Evolutionary conservation across 169 alveolate genomes (phyloP), one percentile per base, ranked within the genome.

Genomic region (Plasmodium ovale): DNA sequence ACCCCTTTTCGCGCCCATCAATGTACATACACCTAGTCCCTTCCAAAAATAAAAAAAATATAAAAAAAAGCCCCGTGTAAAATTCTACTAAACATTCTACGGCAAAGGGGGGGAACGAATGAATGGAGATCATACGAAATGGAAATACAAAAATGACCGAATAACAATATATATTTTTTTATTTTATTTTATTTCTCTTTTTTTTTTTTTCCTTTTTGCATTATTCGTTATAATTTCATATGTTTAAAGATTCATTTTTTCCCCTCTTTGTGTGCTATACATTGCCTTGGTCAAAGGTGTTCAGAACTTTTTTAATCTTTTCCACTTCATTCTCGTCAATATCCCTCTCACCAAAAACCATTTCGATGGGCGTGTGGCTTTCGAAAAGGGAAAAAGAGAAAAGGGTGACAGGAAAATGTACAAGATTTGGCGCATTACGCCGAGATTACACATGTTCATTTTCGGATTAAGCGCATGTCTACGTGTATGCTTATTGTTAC

Each of bases 21-120:
- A 64, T 31, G 93, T 91, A 54, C 93, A 89, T 23, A 91, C 65
- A 4, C 94, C 94, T 79, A 87, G 29, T 12, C 92, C 92, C 89
- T 79, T 47, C 19, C 9, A 47, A 64, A 16, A 23, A n/a, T 49
- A 64, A 54, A 64, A 31, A 47, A 79, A 42, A 79, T 16, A 42
- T 47, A 19, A 16, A 62, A 42, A 19, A 47, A 33, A 21, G 51
- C 49, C n/a, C n/a, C n/a, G 5, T 35, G 25, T 73, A 27, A 25
- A 60, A 58, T 12, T 21, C 7, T 58, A 6, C 27, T 23, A 23
- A 39, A 39, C 23, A 39, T 25, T 68, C 44, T 39, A 2, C 19
- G 9, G 39, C 9, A 58, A 10, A 51, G n/a, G n/a, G 6, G 21
- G n/a, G n/a, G n/a, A n/a, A n/a, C n/a, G n/a, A n/a, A n/a, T n/a